Percentiles rank a stretch among this genome's conserved stretches.
Evolutionary conservation across 2,329 filamentous ascomycete genomes (phyloP).

Genomic region (Colletotrichum lupini): DNA sequence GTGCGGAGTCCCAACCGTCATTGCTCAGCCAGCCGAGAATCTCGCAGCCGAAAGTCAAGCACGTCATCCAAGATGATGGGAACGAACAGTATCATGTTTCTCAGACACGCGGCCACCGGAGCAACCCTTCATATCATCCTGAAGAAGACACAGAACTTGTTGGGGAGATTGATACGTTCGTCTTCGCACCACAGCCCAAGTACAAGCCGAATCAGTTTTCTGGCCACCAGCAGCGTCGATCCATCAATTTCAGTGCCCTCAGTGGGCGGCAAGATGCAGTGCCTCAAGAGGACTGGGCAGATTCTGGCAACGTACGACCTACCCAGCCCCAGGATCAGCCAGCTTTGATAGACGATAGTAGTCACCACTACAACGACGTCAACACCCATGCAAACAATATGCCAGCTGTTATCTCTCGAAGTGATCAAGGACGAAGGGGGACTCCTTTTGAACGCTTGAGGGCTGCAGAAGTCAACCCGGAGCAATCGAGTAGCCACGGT

Average conservation of each 20-base stretch:
- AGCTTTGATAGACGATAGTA: background rate
- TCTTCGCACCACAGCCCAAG: constrained; percentile 12
- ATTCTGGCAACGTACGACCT: background rate
- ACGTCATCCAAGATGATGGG: background rate
- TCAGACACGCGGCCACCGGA: background rate
- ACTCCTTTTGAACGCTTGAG: background rate
- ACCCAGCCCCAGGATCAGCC: background rate
- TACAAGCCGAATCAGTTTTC: constrained; percentile 24
- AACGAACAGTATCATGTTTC: background rate
- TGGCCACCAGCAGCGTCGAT: background rate
- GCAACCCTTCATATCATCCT: background rate
- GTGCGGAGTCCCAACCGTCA: background rate
- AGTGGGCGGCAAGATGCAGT: background rate
- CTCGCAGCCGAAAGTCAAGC: background rate
- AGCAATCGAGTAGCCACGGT: background rate
- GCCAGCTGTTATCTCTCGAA: background rate
- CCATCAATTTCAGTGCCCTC: background rate
- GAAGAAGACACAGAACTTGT: background rate
- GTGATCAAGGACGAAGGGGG: background rate
- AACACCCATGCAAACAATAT: background rate
- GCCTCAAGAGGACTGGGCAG: background rate
- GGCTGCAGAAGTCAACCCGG: background rate
- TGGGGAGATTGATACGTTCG: background rate
- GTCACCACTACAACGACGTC: background rate
- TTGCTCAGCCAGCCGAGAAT: background rate